Evolutionary conservation across 352 stramenopile species (phyloP).

Genomic region (Aphanomyces invadans): DNA sequence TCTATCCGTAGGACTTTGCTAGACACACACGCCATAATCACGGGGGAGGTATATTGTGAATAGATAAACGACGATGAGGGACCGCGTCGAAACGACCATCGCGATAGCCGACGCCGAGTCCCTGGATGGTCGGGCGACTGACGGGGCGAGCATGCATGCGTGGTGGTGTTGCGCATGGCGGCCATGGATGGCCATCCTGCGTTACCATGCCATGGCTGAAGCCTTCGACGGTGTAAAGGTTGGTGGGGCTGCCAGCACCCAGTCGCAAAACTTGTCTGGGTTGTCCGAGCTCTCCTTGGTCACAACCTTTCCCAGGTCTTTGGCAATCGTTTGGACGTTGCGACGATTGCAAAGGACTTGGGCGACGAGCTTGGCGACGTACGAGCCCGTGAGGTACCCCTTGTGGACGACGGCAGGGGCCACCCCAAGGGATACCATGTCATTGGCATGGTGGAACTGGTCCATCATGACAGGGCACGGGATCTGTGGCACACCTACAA

Average conservation of each 20-base stretch:
- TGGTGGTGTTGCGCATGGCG: neutral
- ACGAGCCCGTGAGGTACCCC: neutral
- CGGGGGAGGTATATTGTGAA: too few relatives aligned
- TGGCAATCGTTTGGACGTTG: slow-evolving; percentile 17
- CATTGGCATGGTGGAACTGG: slow-evolving; percentile 13
- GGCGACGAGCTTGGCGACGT: neutral
- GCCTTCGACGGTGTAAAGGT: neutral
- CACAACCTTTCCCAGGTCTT: slow-evolving; percentile 4
- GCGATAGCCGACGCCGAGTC: too few relatives aligned
- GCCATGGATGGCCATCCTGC: neutral
- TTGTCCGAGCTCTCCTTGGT: neutral
- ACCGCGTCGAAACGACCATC: too few relatives aligned
- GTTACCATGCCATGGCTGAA: neutral
- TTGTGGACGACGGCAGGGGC: neutral
- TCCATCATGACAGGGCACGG: slow-evolving; percentile 17
- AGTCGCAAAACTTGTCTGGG: neutral
- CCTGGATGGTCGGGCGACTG: too few relatives aligned
- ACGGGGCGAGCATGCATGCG: too few relatives aligned
- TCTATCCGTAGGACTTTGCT: too few relatives aligned
- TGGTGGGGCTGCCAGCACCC: neutral
- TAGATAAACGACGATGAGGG: too few relatives aligned
- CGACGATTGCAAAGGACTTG: neutral
- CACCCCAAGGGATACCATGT: slow-evolving; percentile 7
- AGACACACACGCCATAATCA: too few relatives aligned
- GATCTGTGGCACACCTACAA: slow-evolving; percentile 12